A percentile compares a stretch with the other conserved stretches of the same genome.
Evolutionary conservation across 805 yeast genomes (phyloP).

Genomic region (Tanozyma kutaoensis): DNA sequence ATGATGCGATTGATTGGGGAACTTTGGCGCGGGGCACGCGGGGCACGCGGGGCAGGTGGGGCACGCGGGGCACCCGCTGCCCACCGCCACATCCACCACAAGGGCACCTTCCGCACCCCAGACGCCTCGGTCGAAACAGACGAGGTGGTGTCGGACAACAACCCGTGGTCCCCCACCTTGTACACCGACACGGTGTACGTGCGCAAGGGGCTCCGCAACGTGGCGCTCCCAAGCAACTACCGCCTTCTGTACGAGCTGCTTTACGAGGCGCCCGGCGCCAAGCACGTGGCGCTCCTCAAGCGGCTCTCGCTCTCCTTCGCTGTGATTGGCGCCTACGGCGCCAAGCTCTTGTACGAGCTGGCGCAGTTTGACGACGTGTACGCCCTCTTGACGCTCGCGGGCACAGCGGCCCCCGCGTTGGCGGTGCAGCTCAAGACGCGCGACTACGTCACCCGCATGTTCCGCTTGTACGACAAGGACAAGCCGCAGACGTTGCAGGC

Average conservation of each 20-base stretch:
- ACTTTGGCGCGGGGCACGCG: too few relatives aligned
- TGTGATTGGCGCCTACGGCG: slow-evolving; percentile 45
- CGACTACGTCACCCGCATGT: slow-evolving; percentile 61
- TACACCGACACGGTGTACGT: slow-evolving; percentile 30
- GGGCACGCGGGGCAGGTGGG: too few relatives aligned
- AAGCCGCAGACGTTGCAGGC: slow-evolving; percentile 54
- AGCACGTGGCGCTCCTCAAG: slow-evolving; percentile 49
- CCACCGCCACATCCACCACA: too few relatives aligned
- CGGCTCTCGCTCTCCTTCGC: slow-evolving; percentile 51
- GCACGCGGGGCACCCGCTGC: too few relatives aligned
- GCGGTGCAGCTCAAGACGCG: slow-evolving; percentile 36
- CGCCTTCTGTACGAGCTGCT: slow-evolving; percentile 49
- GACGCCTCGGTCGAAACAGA: slow-evolving; percentile 27
- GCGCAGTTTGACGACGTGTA: slow-evolving; percentile 38
- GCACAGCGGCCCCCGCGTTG: slow-evolving; percentile 45
- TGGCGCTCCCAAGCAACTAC: slow-evolving; percentile 34
- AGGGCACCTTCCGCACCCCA: slow-evolving; percentile 8
- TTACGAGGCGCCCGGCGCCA: slow-evolving; percentile 50
- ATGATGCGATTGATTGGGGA: too few relatives aligned
- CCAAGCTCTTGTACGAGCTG: slow-evolving; percentile 44
- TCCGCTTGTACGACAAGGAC: slow-evolving; percentile 51
- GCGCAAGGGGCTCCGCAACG: slow-evolving; percentile 21
- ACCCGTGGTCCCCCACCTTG: slow-evolving; percentile 33
- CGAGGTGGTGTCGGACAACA: slow-evolving; percentile 25
- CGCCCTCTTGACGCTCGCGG: slow-evolving; percentile 28